These are phyloP conservation scores for Thermomucor indicae-seudaticae DNA, from an alignment of 371 early-diverging fungal genomes.

Conservation along the genomic window DNA sequence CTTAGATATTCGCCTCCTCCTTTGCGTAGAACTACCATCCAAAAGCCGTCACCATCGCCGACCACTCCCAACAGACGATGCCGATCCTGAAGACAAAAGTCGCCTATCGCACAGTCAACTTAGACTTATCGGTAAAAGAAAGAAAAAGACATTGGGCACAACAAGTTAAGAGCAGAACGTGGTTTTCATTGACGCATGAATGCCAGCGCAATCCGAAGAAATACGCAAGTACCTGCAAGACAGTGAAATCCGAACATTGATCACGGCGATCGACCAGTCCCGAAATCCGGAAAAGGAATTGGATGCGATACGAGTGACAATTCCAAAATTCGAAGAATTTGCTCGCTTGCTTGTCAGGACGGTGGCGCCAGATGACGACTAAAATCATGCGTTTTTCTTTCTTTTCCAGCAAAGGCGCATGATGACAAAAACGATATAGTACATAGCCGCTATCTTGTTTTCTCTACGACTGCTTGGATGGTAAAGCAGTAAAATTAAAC, in stretches of 20 bases:
- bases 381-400: no score
- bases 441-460: no score
- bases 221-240: conserved; percentile 26
- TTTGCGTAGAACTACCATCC: no score
- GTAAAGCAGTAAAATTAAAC: no score
- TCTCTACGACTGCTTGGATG: no score
- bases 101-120: conserved; percentile 15
- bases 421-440: no score
- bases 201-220: conserved; percentile 23
- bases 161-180: no score
- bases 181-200: neutral
- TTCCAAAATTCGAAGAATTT: conserved; percentile 13
- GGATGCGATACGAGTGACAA: conserved; percentile 1
- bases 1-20: no score
- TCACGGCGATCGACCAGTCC: conserved; percentile 22
- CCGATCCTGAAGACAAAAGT: conserved; percentile 30
- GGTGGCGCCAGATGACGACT: conserved; percentile 1
- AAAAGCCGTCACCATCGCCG: no score
- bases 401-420: no score
- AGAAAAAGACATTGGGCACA: no score
- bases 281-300: conserved; percentile 20
- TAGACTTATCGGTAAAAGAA: conserved; percentile 1
- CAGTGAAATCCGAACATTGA: conserved; percentile 24
- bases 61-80: no score
- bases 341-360: conserved; percentile 8